Evolutionary conservation across 2,329 filamentous ascomycete species (phyloP), one percentile per base, ranked within the genome.

Genomic region (Fusarium sp.): DNA sequence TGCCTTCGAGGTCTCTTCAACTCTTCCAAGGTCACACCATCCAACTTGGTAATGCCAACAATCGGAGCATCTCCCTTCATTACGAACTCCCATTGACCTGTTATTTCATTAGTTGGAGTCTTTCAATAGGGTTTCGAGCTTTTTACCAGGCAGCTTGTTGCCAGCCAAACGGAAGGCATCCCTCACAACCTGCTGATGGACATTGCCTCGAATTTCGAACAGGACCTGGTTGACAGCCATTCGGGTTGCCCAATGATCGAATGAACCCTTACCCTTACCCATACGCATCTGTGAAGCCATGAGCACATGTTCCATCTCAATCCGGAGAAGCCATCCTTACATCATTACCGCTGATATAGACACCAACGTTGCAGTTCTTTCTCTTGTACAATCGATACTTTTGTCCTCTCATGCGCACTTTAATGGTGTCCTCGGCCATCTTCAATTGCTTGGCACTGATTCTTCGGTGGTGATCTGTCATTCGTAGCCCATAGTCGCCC

Each of bases 181-280:
- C 71, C 90, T 88, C 21, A 92, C 94, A 68, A 99, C 89, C 82
- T 97, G 92, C 83, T 99, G 96, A 86, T 99, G 96, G 67, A 98
- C 77, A 72, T 94, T 88, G 44, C 96, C 96, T 79, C 93, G 94
- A 70, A 99, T 82, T 81, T 99, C 96, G 71, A 99, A 96, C 20
- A 97, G 83, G 47, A 99, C 88, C 78, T 96, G 92, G 80, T 92
- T 97, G 50, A 98, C 93, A 10, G 93, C 89, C 70, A 98, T 89
- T 79, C 95, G 89, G 21, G 91, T 88, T 6, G 95, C 94, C 96
- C 96, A 99, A 77, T 97, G 93, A 78, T 99, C 96, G 77, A 99
- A 98, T 65, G 90, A 92, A 72, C 96, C 96, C 79, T 99, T 99
- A 81, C 96, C 96, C 82, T 98, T 99, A 78, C 96, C 96, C 96